A percentile compares a stretch with the other conserved stretches of the same genome.
Conservation (phyloP, 768 basidiomycete genomes). For the Porphyrellus cyaneotinctus region DNA sequence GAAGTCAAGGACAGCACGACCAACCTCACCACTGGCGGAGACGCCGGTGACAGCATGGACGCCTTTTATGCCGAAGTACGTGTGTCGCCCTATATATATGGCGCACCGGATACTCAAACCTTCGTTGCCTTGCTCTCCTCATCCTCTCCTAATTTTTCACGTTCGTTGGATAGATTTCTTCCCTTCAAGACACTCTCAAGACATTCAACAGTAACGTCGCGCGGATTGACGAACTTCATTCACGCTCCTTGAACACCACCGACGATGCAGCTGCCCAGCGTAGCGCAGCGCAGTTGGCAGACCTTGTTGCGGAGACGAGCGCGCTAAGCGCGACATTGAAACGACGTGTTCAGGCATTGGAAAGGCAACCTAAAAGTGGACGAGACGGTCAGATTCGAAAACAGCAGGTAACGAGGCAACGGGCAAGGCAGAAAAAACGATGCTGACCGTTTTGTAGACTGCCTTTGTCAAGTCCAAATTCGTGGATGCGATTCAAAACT, state of each 20-base stretch:
- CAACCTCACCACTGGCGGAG: conserved; percentile 42
- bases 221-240: conserved; percentile 69
- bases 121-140: background rate
- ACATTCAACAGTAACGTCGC: conserved; percentile 67
- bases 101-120: background rate
- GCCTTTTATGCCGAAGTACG: conserved; percentile 72
- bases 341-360: conserved; percentile 65
- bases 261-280: conserved; percentile 64
- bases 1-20: conserved; percentile 59
- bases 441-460: conserved; percentile 38
- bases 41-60: conserved; percentile 56
- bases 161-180: conserved; percentile 53
- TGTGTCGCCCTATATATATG: background rate
- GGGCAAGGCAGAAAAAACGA: background rate
- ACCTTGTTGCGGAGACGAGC: conserved; percentile 68
- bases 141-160: background rate
- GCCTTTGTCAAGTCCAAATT: conserved; percentile 71
- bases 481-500: conserved; percentile 80
- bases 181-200: conserved; percentile 65
- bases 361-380: conserved; percentile 57
- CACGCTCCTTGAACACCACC: conserved; percentile 69
- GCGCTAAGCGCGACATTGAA: conserved; percentile 66
- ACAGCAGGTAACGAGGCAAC: conserved; percentile 53
- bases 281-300: conserved; percentile 59
- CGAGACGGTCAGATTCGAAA: conserved; percentile 72